Base-by-base conservation (phyloP, 78 protist species). In the Cavenderia fasciculata region DNA sequence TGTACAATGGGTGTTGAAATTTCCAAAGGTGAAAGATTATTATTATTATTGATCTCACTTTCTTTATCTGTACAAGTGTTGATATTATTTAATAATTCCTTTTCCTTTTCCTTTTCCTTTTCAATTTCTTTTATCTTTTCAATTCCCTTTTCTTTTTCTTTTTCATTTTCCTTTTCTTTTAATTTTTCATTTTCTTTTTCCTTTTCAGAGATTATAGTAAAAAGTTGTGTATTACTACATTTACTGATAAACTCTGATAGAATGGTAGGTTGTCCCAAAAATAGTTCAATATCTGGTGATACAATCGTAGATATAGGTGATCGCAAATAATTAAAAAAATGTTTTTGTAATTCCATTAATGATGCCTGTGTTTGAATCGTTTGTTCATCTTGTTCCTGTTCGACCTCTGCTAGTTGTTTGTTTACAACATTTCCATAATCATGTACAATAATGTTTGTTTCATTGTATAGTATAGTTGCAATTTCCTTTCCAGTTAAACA, bases 281-380 rank as follows among this genome's bases (percentile, higher is more conserved):
- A 44, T 25, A 54, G 41, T 23, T 82, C 90, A 10, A 71, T 68
- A 8, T 71, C 65, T 3, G 90, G 90, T 31, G 79, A 68, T 16
- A n/a, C 31, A 1, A 82, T 56, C 11, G 59, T 82, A 7, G 90
- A 82, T 27, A 82, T 56, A 18, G 90, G 90, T 33, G 90, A 82
- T 43, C 52, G 59, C 12, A 82, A 44, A 68, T 82, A 82, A 19
- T 57, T 65, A 16, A 38, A 82, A 40, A 82, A 82, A 25, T 82
- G 65, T 18, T 38, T 38, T 44, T 75, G 70, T 40, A 61, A 43
- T 3, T 43, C 44, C 44, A 40, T 27, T 57, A 27, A 8, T n/a
- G 36, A 27, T n/a, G 19, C 23, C 7, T 16, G 6, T 52, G 16
- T 19, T 71, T 7, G 23, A 10, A 51, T 49, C 33, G 8, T 49